Conservation (phyloP, 202 grass and related monocot species). For the Zizania palustris region DNA sequence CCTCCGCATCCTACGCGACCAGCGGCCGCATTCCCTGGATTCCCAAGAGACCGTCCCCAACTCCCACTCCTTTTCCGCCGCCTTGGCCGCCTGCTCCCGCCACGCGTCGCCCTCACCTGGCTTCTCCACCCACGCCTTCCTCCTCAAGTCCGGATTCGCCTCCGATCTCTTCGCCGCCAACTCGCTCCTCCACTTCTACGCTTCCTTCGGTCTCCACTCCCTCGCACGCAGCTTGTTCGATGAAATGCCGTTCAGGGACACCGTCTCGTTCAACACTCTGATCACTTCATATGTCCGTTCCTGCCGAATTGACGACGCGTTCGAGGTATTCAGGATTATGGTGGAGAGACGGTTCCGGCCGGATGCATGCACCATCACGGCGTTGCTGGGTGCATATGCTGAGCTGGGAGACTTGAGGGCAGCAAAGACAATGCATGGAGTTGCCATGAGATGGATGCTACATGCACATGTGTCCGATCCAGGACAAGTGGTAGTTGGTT, state of each 20-base stretch:
- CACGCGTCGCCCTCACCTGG: slow-evolving; percentile 35
- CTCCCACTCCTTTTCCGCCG: slow-evolving; percentile 50
- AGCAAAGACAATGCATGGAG: slow-evolving; percentile 55
- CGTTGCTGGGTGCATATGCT: slow-evolving; percentile 41
- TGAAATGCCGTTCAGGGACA: slow-evolving; percentile 51
- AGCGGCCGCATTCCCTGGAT: not conserved
- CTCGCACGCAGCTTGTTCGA: slow-evolving; percentile 51
- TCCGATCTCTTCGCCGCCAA: slow-evolving; percentile 48
- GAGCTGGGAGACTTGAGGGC: slow-evolving; percentile 44
- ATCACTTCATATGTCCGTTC: slow-evolving; percentile 43
- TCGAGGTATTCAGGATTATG: slow-evolving; percentile 56
- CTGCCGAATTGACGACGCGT: not conserved
- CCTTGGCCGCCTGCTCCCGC: slow-evolving; percentile 48
- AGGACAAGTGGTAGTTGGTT: not conserved
- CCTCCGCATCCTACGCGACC: slow-evolving; percentile 37
- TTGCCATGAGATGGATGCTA: slow-evolving; percentile 34
- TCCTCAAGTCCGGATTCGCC: slow-evolving; percentile 47
- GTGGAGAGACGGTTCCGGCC: slow-evolving; percentile 24
- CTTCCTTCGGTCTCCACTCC: slow-evolving; percentile 26
- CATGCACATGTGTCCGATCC: not conserved
- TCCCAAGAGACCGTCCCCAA: slow-evolving; percentile 15
- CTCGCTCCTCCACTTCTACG: slow-evolving; percentile 50
- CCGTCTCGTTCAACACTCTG: slow-evolving; percentile 74
- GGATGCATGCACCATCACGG: slow-evolving; percentile 64
- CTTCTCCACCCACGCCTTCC: slow-evolving; percentile 43